phyloP scores from a whole-genome alignment of 2,329 filamentous ascomycete species.

The Microcera coccophila region DNA sequence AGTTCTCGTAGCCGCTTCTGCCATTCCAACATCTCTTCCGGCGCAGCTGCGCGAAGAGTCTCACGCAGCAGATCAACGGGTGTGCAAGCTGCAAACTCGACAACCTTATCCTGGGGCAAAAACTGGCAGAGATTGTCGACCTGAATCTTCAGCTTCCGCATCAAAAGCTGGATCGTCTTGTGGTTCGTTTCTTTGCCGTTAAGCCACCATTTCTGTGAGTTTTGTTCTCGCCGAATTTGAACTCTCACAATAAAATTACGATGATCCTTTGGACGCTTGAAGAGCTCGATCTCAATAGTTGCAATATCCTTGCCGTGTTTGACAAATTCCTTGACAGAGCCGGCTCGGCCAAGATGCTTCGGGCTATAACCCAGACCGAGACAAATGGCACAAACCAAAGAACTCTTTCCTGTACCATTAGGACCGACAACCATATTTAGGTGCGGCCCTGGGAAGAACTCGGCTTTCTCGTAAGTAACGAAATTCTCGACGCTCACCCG shows the following conservation, averaged over 20 bases:
- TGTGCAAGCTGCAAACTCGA: constrained; percentile 82
- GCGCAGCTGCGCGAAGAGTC: constrained; percentile 84
- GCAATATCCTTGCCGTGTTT: constrained; percentile 80
- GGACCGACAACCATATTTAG: constrained; percentile 98
- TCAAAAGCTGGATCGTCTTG: constrained; percentile 64
- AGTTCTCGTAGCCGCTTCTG: constrained; percentile 71
- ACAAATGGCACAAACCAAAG: constrained; percentile 93
- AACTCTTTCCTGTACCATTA: constrained; percentile 98
- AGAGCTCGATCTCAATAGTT: constrained; percentile 85
- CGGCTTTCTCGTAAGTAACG: constrained; percentile 88
- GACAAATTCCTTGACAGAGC: constrained; percentile 82
- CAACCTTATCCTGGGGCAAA: constrained; percentile 89
- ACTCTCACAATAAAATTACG: constrained; percentile 71
- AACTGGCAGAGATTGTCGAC: constrained; percentile 98
- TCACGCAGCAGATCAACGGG: constrained; percentile 78
- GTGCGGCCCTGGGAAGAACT: constrained; percentile 86
- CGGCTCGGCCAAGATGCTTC: constrained; percentile 78
- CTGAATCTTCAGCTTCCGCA: constrained; percentile 76
- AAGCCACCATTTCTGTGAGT: constrained; percentile 73
- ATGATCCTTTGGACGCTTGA: constrained; percentile 55
- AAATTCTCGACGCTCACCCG: constrained; percentile 84
- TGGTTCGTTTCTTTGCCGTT: constrained; percentile 62
- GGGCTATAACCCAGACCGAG: constrained; percentile 83
- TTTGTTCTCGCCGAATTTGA: constrained; percentile 76
- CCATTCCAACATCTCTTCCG: constrained; percentile 72